Conservation (phyloP, 306 rosid species). For the Medicago lupulina region DNA sequence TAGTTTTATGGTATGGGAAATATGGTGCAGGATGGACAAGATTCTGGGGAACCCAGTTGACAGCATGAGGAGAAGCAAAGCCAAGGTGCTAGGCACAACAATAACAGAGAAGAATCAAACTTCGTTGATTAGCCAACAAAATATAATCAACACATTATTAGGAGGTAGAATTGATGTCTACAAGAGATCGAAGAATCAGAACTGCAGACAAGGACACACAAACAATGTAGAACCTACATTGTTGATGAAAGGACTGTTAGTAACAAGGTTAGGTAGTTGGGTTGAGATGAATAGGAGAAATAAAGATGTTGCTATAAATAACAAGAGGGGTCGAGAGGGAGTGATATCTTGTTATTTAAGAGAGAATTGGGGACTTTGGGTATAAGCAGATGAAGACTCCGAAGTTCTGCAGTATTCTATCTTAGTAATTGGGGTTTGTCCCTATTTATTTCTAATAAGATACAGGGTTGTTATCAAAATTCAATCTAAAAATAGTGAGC, state of each 20-base stretch:
- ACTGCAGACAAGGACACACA: neutral
- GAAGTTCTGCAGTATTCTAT: neutral
- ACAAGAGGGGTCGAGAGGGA: neutral
- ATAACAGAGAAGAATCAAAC: neutral
- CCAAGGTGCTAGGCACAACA: neutral
- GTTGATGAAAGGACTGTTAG: neutral
- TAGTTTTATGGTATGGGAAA: neutral
- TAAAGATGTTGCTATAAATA: neutral
- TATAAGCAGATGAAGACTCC: neutral
- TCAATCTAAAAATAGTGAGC: conserved; percentile 5
- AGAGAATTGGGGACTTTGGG: neutral
- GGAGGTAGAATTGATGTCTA: neutral
- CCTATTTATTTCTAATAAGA: conserved; percentile 4
- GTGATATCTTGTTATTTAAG: neutral
- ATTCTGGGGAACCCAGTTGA: neutral
- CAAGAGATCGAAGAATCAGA: neutral
- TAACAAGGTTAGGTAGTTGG: neutral
- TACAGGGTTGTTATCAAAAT: neutral
- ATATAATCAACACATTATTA: neutral
- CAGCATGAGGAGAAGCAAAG: neutral
- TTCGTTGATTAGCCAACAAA: neutral
- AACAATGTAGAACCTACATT: neutral
- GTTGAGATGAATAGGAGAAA: conserved; percentile 2
- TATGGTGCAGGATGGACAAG: neutral
- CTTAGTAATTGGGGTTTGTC: neutral